Conservation (phyloP, 192 early-diverging fungal genomes). For the Kickxella alabastrina region DNA sequence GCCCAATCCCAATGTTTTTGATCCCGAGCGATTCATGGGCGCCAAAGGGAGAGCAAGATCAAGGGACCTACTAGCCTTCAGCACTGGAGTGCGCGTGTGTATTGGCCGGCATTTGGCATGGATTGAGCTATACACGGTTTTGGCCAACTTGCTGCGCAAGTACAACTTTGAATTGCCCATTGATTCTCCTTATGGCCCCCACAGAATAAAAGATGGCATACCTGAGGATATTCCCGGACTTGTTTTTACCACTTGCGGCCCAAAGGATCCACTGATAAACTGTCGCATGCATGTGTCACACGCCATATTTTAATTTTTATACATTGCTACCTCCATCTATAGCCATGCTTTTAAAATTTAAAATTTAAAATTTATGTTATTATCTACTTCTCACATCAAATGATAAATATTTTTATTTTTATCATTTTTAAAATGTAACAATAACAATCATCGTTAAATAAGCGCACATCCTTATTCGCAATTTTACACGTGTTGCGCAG, state of each 20-base stretch:
- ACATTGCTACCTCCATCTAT: no score
- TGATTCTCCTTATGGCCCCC: slow-evolving; percentile 20
- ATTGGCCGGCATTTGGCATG: slow-evolving; percentile 33
- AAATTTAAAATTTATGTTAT: neutral
- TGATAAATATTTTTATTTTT: no score
- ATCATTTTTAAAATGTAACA: no score
- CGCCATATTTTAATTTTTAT: no score
- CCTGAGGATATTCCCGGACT: slow-evolving; percentile 15
- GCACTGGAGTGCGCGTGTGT: slow-evolving; percentile 37
- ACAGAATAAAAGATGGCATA: neutral
- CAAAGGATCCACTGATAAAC: slow-evolving; percentile 12
- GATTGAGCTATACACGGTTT: slow-evolving; percentile 36
- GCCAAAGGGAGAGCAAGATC: slow-evolving; percentile 6
- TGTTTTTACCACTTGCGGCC: slow-evolving; percentile 23
- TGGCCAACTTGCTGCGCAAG: slow-evolving; percentile 41
- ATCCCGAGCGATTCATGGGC: slow-evolving; percentile 43
- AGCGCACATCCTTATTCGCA: no score
- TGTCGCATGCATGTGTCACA: slow-evolving; percentile 15
- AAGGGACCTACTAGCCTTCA: slow-evolving; percentile 29
- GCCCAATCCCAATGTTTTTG: slow-evolving; percentile 16
- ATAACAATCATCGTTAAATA: no score
- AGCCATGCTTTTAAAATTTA: neutral
- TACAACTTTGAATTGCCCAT: slow-evolving; percentile 21
- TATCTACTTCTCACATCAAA: neutral
- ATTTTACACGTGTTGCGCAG: no score